Evolutionary conservation across 2,329 filamentous ascomycete genomes (phyloP).

Genomic region (Microsporum canis): DNA sequence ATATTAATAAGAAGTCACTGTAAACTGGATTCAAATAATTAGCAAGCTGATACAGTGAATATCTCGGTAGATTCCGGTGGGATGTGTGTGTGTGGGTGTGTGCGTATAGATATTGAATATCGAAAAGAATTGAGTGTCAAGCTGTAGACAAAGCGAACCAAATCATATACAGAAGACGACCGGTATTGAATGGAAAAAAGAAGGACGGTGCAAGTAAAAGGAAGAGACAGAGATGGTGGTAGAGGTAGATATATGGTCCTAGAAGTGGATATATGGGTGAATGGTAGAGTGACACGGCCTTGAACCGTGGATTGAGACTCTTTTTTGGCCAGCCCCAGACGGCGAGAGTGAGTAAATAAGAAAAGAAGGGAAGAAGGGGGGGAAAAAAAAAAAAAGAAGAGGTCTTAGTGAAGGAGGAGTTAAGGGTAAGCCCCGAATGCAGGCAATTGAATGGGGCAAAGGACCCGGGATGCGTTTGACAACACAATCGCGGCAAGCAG

Average conservation of each 20-base stretch:
- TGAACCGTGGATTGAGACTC: not conserved
- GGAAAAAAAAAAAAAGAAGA: conserved; percentile 4
- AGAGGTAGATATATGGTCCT: not conserved
- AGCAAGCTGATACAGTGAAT: not conserved
- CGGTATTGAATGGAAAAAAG: not conserved
- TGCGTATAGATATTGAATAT: not conserved
- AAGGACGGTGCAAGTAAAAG: not conserved
- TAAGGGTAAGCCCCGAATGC: conserved; percentile 6
- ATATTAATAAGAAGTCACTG: conserved; percentile 2
- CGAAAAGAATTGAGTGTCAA: not conserved
- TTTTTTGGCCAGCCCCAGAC: not conserved
- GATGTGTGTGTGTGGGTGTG: not conserved
- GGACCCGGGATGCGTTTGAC: conserved; percentile 26
- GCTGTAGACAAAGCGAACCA: not conserved
- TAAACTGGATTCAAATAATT: not conserved
- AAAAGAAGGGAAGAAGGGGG: not conserved
- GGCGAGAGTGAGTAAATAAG: not conserved
- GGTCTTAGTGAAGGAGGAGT: conserved; percentile 1
- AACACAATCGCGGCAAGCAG: conserved; percentile 22
- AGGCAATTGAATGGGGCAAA: conserved; percentile 12
- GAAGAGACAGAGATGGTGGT: not conserved
- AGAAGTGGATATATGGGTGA: not conserved
- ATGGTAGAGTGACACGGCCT: not conserved
- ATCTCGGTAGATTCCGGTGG: not conserved
- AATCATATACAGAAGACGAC: conserved; percentile 2